phyloP scores from a whole-genome alignment of 2,329 filamentous ascomycete species.

The Hypoxylon sp. region DNA sequence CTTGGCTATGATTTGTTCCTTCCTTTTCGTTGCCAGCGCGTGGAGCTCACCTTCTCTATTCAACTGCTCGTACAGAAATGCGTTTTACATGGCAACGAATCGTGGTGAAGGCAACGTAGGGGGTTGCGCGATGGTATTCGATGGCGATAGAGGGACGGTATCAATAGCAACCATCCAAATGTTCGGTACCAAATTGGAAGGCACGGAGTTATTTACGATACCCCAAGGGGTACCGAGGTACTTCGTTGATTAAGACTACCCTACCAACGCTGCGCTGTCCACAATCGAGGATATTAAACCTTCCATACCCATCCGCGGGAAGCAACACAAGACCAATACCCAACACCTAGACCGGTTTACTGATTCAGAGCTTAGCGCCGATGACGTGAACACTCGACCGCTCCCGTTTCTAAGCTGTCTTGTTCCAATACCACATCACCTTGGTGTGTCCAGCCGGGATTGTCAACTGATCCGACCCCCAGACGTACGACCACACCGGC shows the following conservation, averaged over 20 bases:
- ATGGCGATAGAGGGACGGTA: neutral
- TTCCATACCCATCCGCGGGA: conserved; percentile 7
- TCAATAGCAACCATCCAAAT: conserved; percentile 3
- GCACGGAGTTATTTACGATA: neutral
- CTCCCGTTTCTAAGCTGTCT: conserved; percentile 4
- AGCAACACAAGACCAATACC: neutral
- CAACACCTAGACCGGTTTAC: neutral
- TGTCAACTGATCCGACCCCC: conserved; percentile 27
- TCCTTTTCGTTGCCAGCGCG: conserved; percentile 1
- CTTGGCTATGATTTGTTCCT: conserved; percentile 1
- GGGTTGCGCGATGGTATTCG: neutral
- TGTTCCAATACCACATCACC: conserved; percentile 36
- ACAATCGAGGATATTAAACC: conserved; percentile 7
- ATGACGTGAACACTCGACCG: neutral
- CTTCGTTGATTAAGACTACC: neutral
- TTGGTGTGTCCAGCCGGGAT: conserved; percentile 30
- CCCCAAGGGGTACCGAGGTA: neutral
- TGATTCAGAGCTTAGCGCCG: neutral
- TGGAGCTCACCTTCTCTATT: conserved; percentile 7
- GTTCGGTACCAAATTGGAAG: conserved; percentile 2
- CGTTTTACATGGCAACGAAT: neutral
- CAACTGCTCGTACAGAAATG: neutral
- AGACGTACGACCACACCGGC: conserved; percentile 34
- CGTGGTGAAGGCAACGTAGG: neutral
- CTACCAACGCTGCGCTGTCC: neutral